Base-by-base conservation (phyloP, 768 basidiomycete genomes). In the Tremella yokohamensis region DNA sequence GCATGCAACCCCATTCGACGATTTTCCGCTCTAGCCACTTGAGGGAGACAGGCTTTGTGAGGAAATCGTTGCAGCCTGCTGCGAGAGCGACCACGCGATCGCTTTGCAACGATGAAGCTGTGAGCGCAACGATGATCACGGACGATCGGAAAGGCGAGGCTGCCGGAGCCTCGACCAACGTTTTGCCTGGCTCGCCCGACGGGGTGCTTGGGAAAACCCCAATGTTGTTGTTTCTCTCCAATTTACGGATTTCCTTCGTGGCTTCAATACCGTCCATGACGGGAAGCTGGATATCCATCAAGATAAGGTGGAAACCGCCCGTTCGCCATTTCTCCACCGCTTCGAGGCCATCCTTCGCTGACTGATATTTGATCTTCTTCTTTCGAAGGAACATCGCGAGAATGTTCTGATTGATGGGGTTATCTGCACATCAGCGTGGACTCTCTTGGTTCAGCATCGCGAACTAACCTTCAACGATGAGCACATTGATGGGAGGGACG, bases 251-350 rank as follows among this genome's bases (percentile, higher is more conserved):
- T 75, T 93, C 89, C 68, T 91, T 92, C 2, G 96, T 99, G 7
- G 96, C 96, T 73, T 90, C 85, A 49, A 98, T 96, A 34, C 96
- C 96, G 77, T 94, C 90, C 89, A 96, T 98, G 66, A 98, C 86
- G 8, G 96, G 96, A 84, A 99, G 92, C 78, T 98, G 94, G 54
- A 99, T 98, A 79, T 99, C 96, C 96, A 99, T 99, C 94, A 99
- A 78, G 54, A 99, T 97, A 50, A 99, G 81, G 79, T 99, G 94
- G 78, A 96, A 99, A 52, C 82, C 85, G 19, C 94, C 96, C 6
- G 84, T 87, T 59, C 83, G 82, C 92, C 93, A 98, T 75, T 96
- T 96, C 68, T 90, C 83, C 15, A 99, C 90, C 0, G 96, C 96
- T 77, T 98, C 93, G 63, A 85, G 85, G 39, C 96, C 96, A 75